Percentiles rank a stretch among this genome's conserved stretches.
phyloP scores from a whole-genome alignment of 139 green algal species.

The Astrephomene gubernaculifera region DNA sequence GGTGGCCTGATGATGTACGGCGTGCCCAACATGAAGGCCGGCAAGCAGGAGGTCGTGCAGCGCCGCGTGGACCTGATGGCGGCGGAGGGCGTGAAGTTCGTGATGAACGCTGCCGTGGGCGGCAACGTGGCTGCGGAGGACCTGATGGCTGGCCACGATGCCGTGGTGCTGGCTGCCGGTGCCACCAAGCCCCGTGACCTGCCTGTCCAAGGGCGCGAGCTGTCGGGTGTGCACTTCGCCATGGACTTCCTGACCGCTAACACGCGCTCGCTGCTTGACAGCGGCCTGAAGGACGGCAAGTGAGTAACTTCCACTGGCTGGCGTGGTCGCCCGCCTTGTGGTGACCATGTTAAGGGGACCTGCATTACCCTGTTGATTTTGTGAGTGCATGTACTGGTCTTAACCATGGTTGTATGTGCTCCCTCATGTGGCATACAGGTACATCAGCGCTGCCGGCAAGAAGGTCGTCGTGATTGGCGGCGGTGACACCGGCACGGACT shows the following conservation, averaged over 20 bases:
- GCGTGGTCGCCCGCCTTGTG: too few species aligned
- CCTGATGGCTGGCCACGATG: conserved; percentile 73
- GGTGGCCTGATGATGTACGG: conserved; percentile 98
- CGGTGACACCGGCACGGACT: conserved; percentile 97
- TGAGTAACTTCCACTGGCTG: conserved; percentile 22
- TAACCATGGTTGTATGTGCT: neutral
- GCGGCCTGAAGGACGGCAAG: conserved; percentile 76
- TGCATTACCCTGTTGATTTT: too few species aligned
- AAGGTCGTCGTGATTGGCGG: conserved; percentile 97
- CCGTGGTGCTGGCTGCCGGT: conserved; percentile 91
- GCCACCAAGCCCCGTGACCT: conserved; percentile 94
- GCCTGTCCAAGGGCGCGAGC: conserved; percentile 80
- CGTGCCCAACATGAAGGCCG: conserved; percentile 99
- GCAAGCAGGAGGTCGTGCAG: conserved; percentile 94
- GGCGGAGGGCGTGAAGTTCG: conserved; percentile 88
- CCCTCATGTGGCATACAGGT: conserved; percentile 44
- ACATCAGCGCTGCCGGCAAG: conserved; percentile 90
- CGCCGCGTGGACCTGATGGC: conserved; percentile 96
- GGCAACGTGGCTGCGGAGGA: conserved; percentile 74
- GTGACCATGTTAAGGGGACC: too few species aligned
- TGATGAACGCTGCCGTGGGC: conserved; percentile 84
- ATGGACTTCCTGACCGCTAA: conserved; percentile 98
- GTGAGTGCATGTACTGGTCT: too few species aligned
- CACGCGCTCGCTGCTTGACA: conserved; percentile 94
- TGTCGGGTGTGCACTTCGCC: conserved; percentile 93